phyloP scores from a whole-genome alignment of 495 filamentous ascomycete species.

The Pseudoneurospora amorphoporcata region DNA sequence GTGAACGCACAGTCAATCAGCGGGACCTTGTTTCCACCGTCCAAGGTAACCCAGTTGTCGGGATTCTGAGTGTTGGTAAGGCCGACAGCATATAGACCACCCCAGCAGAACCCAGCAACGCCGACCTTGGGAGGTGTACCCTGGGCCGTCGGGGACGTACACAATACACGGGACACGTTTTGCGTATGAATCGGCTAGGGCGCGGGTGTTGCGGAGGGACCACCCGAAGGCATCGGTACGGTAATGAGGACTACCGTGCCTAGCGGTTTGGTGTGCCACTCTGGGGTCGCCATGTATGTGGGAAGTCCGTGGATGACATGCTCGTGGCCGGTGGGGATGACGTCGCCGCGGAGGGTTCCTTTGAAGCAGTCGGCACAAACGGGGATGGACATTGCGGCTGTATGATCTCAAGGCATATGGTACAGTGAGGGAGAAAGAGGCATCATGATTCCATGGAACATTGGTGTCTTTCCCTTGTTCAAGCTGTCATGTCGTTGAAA shows the following conservation, averaged over 20 bases:
- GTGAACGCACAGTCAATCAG: constrained; percentile 45
- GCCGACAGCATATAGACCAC: constrained; percentile 39
- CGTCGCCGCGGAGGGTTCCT: constrained; percentile 20
- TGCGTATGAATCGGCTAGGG: constrained; percentile 45
- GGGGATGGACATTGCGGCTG: constrained; percentile 2
- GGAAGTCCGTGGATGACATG: constrained; percentile 35
- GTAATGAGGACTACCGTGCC: constrained; percentile 45
- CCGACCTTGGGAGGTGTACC: constrained; percentile 22
- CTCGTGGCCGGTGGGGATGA: constrained; percentile 17
- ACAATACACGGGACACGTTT: constrained; percentile 37
- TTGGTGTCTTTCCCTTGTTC: neutral
- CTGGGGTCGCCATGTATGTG: constrained; percentile 37
- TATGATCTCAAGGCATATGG: neutral
- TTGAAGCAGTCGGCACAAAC: constrained; percentile 21
- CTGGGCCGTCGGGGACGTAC: constrained; percentile 32
- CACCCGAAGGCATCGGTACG: constrained; percentile 50
- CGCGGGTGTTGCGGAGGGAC: constrained; percentile 41
- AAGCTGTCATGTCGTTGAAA: neutral
- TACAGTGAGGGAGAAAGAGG: neutral
- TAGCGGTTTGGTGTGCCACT: constrained; percentile 21
- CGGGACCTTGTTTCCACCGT: constrained; percentile 17
- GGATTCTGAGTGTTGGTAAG: constrained; percentile 25
- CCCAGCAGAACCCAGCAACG: constrained; percentile 51
- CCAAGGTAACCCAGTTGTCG: constrained; percentile 4
- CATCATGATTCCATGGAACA: too few relatives aligned